Conservation (phyloP, 345 rosid genomes). For the Geranium brycei region DNA sequence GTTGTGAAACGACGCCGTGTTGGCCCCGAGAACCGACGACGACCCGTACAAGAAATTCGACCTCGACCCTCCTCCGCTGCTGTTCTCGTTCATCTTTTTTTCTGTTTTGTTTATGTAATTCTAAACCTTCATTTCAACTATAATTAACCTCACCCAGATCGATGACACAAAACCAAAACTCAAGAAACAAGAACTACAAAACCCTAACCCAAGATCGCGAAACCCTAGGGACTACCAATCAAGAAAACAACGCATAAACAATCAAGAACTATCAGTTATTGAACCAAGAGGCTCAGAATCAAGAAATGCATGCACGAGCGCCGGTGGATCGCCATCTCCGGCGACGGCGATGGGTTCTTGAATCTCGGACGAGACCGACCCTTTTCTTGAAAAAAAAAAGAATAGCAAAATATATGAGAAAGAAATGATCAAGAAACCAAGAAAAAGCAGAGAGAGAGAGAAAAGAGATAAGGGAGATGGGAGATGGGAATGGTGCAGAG, state of each 20-base stretch:
- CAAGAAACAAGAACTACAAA: neutral
- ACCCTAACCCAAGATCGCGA: too few species aligned
- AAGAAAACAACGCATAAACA: too few species aligned
- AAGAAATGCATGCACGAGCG: too few species aligned
- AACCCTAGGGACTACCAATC: too few species aligned
- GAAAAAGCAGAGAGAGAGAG: slow-evolving; percentile 6
- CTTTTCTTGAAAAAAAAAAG: slow-evolving; percentile 17
- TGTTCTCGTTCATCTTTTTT: slow-evolving; percentile 45
- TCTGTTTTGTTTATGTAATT: slow-evolving; percentile 13
- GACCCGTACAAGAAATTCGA: slow-evolving; percentile 65
- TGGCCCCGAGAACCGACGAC: slow-evolving; percentile 26
- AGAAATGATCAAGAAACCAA: neutral
- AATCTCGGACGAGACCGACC: slow-evolving; percentile 5
- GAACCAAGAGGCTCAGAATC: too few species aligned
- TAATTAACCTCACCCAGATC: too few species aligned
- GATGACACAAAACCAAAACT: neutral
- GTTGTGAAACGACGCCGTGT: slow-evolving; percentile 24
- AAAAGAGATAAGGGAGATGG: neutral
- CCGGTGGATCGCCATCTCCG: too few species aligned
- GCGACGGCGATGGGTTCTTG: too few species aligned
- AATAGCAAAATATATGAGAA: slow-evolving; percentile 9
- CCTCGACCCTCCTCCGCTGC: slow-evolving; percentile 28
- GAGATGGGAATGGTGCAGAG: neutral
- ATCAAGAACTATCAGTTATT: too few species aligned
- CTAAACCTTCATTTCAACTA: slow-evolving; percentile 51